A percentile compares a stretch with the other conserved stretches of the same genome.
Evolutionary conservation across 306 rosid species (phyloP).

Genomic region (Trifolium fragiferum): DNA sequence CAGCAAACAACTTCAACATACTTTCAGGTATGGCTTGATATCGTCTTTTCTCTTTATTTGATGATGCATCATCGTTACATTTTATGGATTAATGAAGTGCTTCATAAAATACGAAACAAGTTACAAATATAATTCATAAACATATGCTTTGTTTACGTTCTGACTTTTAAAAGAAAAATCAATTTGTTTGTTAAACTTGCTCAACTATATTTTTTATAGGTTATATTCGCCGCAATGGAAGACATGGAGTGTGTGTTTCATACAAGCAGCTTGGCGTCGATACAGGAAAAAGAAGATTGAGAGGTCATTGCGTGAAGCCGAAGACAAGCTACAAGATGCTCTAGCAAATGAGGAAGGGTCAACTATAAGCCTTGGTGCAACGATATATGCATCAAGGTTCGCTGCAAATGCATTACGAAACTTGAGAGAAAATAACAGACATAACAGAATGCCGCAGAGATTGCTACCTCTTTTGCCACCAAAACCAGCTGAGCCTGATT

Average conservation of each 20-base stretch:
- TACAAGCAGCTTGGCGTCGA: conserved; percentile 81
- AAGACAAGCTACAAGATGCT: conserved; percentile 49
- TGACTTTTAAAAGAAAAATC: background rate
- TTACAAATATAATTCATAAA: background rate
- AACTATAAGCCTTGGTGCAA: conserved; percentile 59
- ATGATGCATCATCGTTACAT: conserved; percentile 8
- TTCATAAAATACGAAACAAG: background rate
- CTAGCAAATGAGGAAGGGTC: conserved; percentile 46
- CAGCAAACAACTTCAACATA: conserved; percentile 62
- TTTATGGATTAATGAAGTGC: background rate
- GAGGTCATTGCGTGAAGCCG: conserved; percentile 55
- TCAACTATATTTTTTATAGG: conserved; percentile 31
- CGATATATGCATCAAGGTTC: conserved; percentile 67
- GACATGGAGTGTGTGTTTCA: conserved; percentile 69
- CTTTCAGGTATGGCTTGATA: conserved; percentile 66
- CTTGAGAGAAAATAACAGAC: conserved; percentile 42
- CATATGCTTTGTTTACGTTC: background rate
- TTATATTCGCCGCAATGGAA: conserved; percentile 68
- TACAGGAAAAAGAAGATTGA: conserved; percentile 59
- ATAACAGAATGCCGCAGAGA: conserved; percentile 42
- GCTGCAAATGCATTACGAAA: conserved; percentile 47
- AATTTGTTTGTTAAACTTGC: background rate
- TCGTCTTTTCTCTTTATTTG: conserved; percentile 5
- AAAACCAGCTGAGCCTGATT: conserved; percentile 77
- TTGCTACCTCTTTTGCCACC: conserved; percentile 58